Evolutionary conservation across 306 rosid species (phyloP).

Genomic region (Corylus americana): DNA sequence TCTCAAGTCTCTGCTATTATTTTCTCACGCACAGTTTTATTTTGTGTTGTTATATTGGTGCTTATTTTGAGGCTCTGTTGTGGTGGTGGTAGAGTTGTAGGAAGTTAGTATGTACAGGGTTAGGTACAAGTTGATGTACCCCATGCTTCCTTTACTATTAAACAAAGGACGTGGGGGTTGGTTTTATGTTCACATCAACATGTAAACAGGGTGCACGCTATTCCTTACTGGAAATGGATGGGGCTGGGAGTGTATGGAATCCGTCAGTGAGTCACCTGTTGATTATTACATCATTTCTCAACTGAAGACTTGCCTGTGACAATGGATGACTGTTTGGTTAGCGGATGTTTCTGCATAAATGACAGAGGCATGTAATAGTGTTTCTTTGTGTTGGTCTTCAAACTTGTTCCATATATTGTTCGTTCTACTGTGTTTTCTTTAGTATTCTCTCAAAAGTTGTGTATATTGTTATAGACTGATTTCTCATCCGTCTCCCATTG

Average conservation of each 20-base stretch:
- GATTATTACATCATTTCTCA: background rate
- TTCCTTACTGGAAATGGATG: conserved; percentile 18
- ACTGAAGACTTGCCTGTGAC: background rate
- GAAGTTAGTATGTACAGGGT: conserved; percentile 51
- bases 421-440: background rate
- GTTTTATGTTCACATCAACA: conserved; percentile 31
- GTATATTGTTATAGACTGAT: background rate
- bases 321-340: background rate
- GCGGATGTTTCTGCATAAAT: background rate
- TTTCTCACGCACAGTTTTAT: conserved; percentile 34
- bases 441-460: background rate
- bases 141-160: conserved; percentile 42
- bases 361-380: background rate
- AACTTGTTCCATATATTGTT: background rate
- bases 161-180: conserved; percentile 36
- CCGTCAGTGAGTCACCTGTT: conserved; percentile 24
- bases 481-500: background rate
- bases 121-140: conserved; percentile 48
- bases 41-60: conserved; percentile 41
- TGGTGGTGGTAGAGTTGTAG: conserved; percentile 34
- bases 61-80: conserved; percentile 61
- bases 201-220: conserved; percentile 30
- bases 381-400: background rate
- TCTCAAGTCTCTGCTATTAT: conserved; percentile 43
- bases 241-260: conserved; percentile 23